Evolutionary conservation across 305 asterid genomes (phyloP).

Genomic region (Rubia peregrina): DNA sequence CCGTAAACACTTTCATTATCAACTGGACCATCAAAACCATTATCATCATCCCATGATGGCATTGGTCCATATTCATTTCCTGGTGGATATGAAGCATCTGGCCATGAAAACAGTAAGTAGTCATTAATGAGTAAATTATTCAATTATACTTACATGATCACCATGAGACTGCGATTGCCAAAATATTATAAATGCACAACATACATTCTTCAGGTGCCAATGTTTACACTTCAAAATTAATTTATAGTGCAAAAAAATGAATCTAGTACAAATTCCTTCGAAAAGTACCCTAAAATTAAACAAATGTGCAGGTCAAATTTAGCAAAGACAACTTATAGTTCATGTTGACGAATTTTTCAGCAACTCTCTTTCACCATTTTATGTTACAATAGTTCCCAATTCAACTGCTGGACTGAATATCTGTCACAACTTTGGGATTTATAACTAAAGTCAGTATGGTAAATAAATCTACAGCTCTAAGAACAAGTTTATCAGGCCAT

Average conservation of each 20-base stretch:
- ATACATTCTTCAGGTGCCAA: background rate
- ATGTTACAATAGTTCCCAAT: background rate
- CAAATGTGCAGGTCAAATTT: background rate
- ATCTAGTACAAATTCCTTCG: background rate
- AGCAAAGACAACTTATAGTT: background rate
- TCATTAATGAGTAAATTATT: background rate
- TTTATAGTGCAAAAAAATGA: background rate
- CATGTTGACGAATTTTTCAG: background rate
- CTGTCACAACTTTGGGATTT: background rate
- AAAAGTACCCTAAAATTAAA: no score
- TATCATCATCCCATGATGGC: conserved; percentile 64
- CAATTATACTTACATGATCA: background rate
- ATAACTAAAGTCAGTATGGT: background rate
- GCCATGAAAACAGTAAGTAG: conserved; percentile 17
- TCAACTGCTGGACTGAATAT: background rate
- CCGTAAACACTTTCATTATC: conserved; percentile 47
- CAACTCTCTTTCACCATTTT: background rate
- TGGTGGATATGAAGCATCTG: conserved; percentile 47
- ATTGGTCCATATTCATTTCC: conserved; percentile 44
- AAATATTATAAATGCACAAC: background rate
- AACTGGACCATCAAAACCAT: conserved; percentile 44
- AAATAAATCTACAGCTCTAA: background rate
- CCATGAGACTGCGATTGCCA: background rate
- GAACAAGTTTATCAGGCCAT: background rate
- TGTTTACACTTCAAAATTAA: background rate